These are phyloP conservation scores for Rhynchospora breviuscula DNA, from an alignment of 176 grass and related monocot species.

Conservation along the genomic window DNA sequence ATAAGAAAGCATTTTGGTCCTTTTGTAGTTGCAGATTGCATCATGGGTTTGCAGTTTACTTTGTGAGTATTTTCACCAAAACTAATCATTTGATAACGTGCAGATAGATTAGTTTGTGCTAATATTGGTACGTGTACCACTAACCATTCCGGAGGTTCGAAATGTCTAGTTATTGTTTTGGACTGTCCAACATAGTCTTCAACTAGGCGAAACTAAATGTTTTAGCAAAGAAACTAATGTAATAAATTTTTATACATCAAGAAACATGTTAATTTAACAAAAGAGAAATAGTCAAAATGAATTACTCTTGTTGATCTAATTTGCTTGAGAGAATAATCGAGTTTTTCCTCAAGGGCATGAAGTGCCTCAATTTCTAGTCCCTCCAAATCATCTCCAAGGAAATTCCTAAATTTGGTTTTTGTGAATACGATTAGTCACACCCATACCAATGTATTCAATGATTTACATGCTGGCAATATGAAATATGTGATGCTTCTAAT, in stretches of 20 bases:
- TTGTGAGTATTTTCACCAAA: neutral
- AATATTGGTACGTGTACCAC: neutral
- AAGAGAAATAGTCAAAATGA: neutral
- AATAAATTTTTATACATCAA: neutral
- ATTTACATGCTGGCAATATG: neutral
- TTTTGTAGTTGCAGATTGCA: neutral
- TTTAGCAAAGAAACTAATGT: neutral
- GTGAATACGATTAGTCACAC: neutral
- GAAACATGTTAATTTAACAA: neutral
- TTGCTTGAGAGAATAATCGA: conserved; percentile 86
- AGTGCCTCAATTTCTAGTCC: conserved; percentile 61
- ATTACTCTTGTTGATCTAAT: conserved; percentile 91
- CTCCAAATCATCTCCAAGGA: conserved; percentile 77
- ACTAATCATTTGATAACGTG: neutral
- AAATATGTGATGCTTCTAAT: neutral
- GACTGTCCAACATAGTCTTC: neutral
- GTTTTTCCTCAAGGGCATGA: conserved; percentile 81
- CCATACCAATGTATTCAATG: neutral
- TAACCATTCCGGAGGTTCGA: neutral
- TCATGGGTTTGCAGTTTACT: neutral
- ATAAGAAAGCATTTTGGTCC: neutral
- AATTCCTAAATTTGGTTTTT: conserved; percentile 51
- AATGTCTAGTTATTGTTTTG: neutral
- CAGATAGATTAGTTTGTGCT: neutral
- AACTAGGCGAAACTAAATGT: neutral